phyloP scores from a whole-genome alignment of 257 asterid species.

The Solanum paucissectum region DNA sequence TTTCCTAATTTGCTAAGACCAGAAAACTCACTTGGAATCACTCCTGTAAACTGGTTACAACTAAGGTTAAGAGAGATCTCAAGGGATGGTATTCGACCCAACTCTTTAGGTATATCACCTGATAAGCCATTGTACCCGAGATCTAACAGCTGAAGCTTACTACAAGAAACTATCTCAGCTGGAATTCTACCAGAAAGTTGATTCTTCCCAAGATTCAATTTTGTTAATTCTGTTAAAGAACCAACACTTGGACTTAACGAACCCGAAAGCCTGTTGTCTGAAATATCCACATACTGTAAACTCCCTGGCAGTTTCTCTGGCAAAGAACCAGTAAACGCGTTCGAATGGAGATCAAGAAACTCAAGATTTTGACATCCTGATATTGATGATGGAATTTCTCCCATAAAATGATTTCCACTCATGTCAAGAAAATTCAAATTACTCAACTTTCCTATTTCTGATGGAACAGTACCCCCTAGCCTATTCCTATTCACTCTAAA shows the following conservation, averaged over 20 bases:
- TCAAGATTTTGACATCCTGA: constrained; percentile 58
- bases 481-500: constrained; percentile 58
- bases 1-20: constrained; percentile 53
- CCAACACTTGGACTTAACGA: constrained; percentile 41
- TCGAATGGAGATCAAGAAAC: constrained; percentile 90
- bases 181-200: constrained; percentile 72
- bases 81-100: constrained; percentile 69
- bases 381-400: constrained; percentile 56
- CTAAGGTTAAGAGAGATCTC: constrained; percentile 92
- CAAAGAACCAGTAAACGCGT: constrained; percentile 52
- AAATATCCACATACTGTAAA: constrained; percentile 70
- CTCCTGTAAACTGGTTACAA: constrained; percentile 59
- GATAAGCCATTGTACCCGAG: constrained; percentile 68
- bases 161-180: constrained; percentile 55
- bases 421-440: constrained; percentile 67
- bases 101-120: constrained; percentile 57
- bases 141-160: constrained; percentile 68
- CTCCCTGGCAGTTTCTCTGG: constrained; percentile 58
- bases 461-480: constrained; percentile 77
- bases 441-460: constrained; percentile 65
- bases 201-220: constrained; percentile 61
- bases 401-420: constrained; percentile 57
- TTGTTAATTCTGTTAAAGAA: constrained; percentile 52
- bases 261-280: constrained; percentile 67
- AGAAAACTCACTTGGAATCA: constrained; percentile 67